Evolutionary conservation across 148 eudicot species (phyloP), one percentile per base, ranked within the genome.

Genomic region (Chenopodium album): DNA sequence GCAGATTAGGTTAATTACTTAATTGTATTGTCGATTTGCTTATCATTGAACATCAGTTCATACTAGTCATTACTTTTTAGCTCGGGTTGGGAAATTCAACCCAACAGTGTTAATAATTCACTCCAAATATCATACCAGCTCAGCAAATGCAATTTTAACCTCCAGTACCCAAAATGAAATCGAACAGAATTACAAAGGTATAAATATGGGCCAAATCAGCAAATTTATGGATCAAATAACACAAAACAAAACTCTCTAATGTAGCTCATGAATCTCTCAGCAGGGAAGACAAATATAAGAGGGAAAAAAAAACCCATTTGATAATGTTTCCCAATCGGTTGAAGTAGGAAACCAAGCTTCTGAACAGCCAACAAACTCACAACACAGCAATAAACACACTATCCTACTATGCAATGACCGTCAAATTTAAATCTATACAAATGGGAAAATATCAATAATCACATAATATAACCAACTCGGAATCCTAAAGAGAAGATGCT

Each of bases 401-500:
- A 32, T 74, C 26, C 20, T 50, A 50, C 37, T 26, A 74, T 74
- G 77, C 20, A 74, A 50, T 28, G 22, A 10, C 37, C 22, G 60
- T 65, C 16, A 59, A 67, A 37, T 37, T 47, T 23, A 72, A 83
- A 83, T 73, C 81, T 83, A 78, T 83, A 83, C 85, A 83, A 78
- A 79, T 62, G 81, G 32, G 71, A 63, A 73, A 17, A 66, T 41
- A 80, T 60, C 62, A 73, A 73, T 47, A 44, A 67, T 74, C 75
- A 74, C 75, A 37, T 11, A 7, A 31, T 26, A 74, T 26, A 74
- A 83, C 75, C 28, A 59, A 37, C 29, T 63, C 63, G 32, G 11
- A 67, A 54, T 14, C 48, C 81, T 83, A 68, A 60, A 87, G 82
- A 72, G 90, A 68, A 3, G 88, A 86, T 52, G 89, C 92, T 28